Percentiles rank a stretch among this genome's conserved stretches.
These are phyloP conservation scores for Neocucurbitaria cava DNA, from an alignment of 2,329 filamentous ascomycete species.

Conservation along the genomic window DNA sequence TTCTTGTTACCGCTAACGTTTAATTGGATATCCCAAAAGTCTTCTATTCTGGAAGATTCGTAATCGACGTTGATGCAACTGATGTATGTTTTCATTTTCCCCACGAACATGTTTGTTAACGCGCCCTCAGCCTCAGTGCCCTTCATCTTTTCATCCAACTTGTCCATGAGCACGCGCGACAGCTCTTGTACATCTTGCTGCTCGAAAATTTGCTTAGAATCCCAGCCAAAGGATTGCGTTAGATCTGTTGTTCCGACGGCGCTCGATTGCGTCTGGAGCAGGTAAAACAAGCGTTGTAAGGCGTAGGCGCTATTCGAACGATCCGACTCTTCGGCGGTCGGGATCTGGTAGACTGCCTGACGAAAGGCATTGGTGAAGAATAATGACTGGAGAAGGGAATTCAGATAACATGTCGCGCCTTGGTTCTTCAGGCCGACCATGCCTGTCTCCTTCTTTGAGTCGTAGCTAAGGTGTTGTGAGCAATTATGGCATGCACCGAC, in stretches of 20 bases:
- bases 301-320: constrained; percentile 91
- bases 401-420: constrained; percentile 72
- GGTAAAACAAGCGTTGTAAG: constrained; percentile 91
- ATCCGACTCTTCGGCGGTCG: constrained; percentile 83
- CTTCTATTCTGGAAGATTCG: constrained; percentile 92
- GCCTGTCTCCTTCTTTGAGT: constrained; percentile 98
- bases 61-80: constrained; percentile 98
- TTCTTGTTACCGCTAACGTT: constrained; percentile 95
- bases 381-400: constrained; percentile 56
- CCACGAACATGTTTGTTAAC: constrained; percentile 88
- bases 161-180: constrained; percentile 95
- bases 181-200: constrained; percentile 98
- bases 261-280: constrained; percentile 82
- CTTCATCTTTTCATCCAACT: constrained; percentile 98
- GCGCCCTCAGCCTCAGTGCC: constrained; percentile 90
- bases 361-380: constrained; percentile 80
- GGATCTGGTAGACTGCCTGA: constrained; percentile 98
- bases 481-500: not conserved
- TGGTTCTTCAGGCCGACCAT: constrained; percentile 97
- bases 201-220: constrained; percentile 96
- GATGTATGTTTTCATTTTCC: constrained; percentile 98
- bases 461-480: constrained; percentile 63
- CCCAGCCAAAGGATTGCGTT: constrained; percentile 97
- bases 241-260: constrained; percentile 92
- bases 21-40: constrained; percentile 98